A percentile compares a stretch with the other conserved stretches of the same genome.
Conservation (phyloP, 257 asterid genomes). For the Echium plantagineum region DNA sequence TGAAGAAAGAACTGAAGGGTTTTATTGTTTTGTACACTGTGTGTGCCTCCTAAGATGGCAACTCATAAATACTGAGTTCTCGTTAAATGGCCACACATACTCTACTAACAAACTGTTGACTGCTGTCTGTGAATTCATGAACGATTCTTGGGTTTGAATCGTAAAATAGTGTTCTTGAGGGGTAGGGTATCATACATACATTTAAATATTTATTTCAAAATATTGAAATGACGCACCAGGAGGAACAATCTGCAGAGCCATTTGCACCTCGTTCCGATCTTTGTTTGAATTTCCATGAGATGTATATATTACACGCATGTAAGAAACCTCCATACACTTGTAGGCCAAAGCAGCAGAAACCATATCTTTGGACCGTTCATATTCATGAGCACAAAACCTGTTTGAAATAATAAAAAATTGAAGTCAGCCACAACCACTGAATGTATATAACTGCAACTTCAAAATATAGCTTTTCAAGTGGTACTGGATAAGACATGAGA, state of each 20-base stretch:
- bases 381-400: conserved; percentile 93
- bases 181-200: neutral
- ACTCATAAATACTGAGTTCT: neutral
- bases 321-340: conserved; percentile 88
- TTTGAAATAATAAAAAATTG: conserved; percentile 16
- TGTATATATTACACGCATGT: conserved; percentile 71
- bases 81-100: too few relatives aligned
- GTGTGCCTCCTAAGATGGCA: too few relatives aligned
- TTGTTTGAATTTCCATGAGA: conserved; percentile 60
- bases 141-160: too few relatives aligned
- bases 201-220: neutral
- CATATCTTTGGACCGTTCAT: conserved; percentile 76
- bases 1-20: too few relatives aligned
- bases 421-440: conserved; percentile 2
- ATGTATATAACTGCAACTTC: neutral
- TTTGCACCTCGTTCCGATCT: conserved; percentile 67
- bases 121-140: too few relatives aligned
- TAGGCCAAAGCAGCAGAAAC: conserved; percentile 94
- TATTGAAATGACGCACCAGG: conserved; percentile 42
- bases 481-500: neutral
- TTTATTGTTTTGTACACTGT: too few relatives aligned
- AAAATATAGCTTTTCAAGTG: neutral
- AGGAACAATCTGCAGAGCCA: conserved; percentile 60
- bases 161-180: too few relatives aligned
- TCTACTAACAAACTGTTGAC: too few relatives aligned